A percentile compares a stretch with the other conserved stretches of the same genome.
phyloP scores from a whole-genome alignment of 139 green algal species.

The Diplosphaera chodatii region DNA sequence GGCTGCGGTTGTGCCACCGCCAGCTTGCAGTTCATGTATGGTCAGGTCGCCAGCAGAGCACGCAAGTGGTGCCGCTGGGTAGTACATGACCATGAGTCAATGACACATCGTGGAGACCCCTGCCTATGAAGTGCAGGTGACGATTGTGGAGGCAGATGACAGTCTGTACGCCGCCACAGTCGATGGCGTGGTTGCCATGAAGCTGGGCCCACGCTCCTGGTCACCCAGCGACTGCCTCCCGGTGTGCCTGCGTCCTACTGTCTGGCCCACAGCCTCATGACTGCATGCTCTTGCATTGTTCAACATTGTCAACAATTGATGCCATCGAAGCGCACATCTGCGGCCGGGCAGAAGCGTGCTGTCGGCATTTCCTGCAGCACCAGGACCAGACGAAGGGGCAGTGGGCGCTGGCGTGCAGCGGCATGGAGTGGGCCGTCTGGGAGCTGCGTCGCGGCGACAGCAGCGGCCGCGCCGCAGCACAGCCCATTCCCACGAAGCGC shows the following conservation, averaged over 20 bases:
- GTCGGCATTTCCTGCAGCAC: too few relatives aligned
- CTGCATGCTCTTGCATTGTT: too few relatives aligned
- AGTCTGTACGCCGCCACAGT: constrained; percentile 62
- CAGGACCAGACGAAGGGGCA: constrained; percentile 6
- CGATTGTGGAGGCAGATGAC: constrained; percentile 43
- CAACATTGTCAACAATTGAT: too few relatives aligned
- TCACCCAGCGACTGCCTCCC: not conserved
- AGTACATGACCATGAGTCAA: too few relatives aligned
- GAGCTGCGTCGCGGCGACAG: not conserved
- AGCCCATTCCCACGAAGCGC: not conserved
- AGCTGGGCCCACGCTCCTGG: constrained; percentile 35
- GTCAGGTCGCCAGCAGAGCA: too few relatives aligned
- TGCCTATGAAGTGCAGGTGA: constrained; percentile 5
- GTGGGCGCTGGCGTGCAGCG: constrained; percentile 20
- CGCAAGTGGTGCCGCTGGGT: too few relatives aligned
- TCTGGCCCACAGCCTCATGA: too few relatives aligned
- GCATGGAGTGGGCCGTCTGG: constrained; percentile 40
- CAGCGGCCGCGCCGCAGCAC: not conserved
- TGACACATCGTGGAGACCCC: too few relatives aligned
- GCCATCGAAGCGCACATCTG: too few relatives aligned
- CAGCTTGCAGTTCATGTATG: too few relatives aligned
- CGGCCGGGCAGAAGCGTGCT: too few relatives aligned
- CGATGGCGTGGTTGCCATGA: constrained; percentile 26
- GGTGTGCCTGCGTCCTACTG: constrained; percentile 1
- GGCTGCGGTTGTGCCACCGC: too few relatives aligned